These are phyloP conservation scores for Austroboletus novae-zelandiae DNA, from an alignment of 1,284 basidiomycete species.

Conservation along the genomic window DNA sequence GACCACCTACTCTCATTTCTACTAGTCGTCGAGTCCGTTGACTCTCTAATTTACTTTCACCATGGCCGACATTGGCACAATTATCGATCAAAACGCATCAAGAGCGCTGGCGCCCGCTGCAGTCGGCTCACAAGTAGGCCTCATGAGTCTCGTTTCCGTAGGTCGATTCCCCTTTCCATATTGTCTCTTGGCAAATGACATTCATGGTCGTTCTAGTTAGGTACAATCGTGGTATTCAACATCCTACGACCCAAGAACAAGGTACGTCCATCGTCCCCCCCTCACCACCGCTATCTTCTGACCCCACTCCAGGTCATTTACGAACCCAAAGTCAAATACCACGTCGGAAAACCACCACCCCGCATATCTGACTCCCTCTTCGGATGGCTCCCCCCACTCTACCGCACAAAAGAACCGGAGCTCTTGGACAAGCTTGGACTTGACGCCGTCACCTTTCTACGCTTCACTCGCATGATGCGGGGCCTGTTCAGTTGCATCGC, in stretches of 20 bases:
- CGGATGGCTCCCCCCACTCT: slow-evolving; percentile 87
- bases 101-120: slow-evolving; percentile 75
- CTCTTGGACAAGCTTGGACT: slow-evolving; percentile 90
- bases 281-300: background rate
- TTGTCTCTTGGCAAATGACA: background rate
- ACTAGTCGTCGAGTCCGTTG: slow-evolving; percentile 9
- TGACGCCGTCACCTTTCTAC: slow-evolving; percentile 91
- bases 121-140: slow-evolving; percentile 76
- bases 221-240: slow-evolving; percentile 70
- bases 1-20: slow-evolving; percentile 21
- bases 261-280: slow-evolving; percentile 34
- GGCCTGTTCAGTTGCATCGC: slow-evolving; percentile 74
- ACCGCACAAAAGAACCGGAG: slow-evolving; percentile 83
- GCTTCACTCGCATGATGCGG: slow-evolving; percentile 87
- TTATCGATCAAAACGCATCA: slow-evolving; percentile 44
- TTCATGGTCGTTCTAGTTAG: slow-evolving; percentile 39
- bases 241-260: slow-evolving; percentile 79
- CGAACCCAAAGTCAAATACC: slow-evolving; percentile 87
- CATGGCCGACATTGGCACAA: slow-evolving; percentile 42
- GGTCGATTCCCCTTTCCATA: slow-evolving; percentile 25
- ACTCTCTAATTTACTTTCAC: slow-evolving; percentile 17
- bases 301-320: slow-evolving; percentile 62
- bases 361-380: slow-evolving; percentile 79
- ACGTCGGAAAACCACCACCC: slow-evolving; percentile 80
- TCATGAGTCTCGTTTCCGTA: slow-evolving; percentile 71